Percentiles rank a stretch among this genome's conserved stretches.
These are phyloP conservation scores for Corymbia maculata DNA, from an alignment of 345 rosid species.

Conservation along the genomic window DNA sequence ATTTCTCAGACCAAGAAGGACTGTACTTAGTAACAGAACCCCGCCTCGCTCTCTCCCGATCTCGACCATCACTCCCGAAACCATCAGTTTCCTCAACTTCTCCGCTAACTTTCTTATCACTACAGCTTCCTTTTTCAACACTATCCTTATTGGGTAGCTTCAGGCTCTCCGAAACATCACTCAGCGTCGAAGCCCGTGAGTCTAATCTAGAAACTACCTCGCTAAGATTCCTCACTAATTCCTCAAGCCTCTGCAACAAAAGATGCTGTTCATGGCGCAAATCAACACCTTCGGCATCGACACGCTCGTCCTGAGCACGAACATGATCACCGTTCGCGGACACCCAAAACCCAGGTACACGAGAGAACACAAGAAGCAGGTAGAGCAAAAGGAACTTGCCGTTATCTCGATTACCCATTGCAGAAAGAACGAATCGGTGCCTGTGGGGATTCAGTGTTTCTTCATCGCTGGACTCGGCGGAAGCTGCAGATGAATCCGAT, in stretches of 20 bases:
- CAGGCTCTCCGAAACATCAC: neutral
- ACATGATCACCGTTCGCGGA: conserved; percentile 18
- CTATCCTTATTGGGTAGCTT: neutral
- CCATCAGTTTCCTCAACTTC: conserved; percentile 5
- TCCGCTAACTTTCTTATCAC: neutral
- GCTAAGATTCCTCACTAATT: conserved; percentile 56
- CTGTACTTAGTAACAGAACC: conserved; percentile 58
- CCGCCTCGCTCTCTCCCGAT: conserved; percentile 28
- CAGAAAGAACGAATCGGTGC: neutral
- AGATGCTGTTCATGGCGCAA: conserved; percentile 16
- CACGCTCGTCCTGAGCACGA: conserved; percentile 12
- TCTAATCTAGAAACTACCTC: conserved; percentile 66
- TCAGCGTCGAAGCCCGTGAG: conserved; percentile 8
- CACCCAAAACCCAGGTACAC: neutral
- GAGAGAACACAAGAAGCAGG: conserved; percentile 31
- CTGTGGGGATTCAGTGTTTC: neutral
- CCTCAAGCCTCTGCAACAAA: conserved; percentile 58
- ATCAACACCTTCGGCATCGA: conserved; percentile 3
- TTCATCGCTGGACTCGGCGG: neutral
- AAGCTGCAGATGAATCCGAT: neutral
- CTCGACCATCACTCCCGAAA: conserved; percentile 2
- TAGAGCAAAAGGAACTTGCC: conserved; percentile 49
- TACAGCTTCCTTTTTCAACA: neutral
- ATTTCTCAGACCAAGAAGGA: conserved; percentile 86
- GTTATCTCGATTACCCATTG: conserved; percentile 38